Evolutionary conservation across 2,329 filamentous ascomycete genomes (phyloP).

Genomic region (Venturia pyrina): DNA sequence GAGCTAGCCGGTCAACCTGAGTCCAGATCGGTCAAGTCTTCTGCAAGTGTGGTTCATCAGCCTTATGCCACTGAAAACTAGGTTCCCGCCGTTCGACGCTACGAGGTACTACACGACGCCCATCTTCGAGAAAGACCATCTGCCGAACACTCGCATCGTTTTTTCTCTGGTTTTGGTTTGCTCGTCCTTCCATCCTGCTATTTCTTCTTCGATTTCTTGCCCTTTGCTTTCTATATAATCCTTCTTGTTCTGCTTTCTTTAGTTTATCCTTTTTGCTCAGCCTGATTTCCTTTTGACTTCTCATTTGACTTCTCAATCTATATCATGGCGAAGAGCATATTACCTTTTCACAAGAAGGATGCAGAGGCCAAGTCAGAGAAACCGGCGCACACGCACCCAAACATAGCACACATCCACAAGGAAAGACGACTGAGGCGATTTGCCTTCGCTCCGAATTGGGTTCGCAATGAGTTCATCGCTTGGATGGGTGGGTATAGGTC

Average conservation of each 20-base stretch:
- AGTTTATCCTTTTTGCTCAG: not conserved
- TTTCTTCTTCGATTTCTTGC: not conserved
- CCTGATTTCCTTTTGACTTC: not conserved
- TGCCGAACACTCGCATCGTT: not conserved
- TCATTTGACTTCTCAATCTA: not conserved
- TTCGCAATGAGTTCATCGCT: constrained; percentile 12
- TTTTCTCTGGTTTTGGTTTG: not conserved
- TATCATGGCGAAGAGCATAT: not conserved
- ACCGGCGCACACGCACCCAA: not conserved
- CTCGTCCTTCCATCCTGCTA: too few species aligned
- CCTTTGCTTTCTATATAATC: not conserved
- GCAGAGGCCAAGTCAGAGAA: not conserved
- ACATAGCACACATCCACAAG: not conserved
- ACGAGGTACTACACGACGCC: not conserved
- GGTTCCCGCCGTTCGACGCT: not conserved
- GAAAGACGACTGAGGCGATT: constrained; percentile 8
- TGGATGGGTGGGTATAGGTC: not conserved
- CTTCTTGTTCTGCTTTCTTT: not conserved
- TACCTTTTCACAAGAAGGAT: constrained; percentile 6
- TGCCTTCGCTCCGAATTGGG: constrained; percentile 6
- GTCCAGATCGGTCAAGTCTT: not conserved
- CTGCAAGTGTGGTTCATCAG: not conserved
- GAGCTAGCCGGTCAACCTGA: not conserved
- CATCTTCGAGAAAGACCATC: not conserved
- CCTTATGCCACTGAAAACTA: not conserved